Conservation (phyloP, 2,329 filamentous ascomycete species). For the Aspergillus clavatus region DNA sequence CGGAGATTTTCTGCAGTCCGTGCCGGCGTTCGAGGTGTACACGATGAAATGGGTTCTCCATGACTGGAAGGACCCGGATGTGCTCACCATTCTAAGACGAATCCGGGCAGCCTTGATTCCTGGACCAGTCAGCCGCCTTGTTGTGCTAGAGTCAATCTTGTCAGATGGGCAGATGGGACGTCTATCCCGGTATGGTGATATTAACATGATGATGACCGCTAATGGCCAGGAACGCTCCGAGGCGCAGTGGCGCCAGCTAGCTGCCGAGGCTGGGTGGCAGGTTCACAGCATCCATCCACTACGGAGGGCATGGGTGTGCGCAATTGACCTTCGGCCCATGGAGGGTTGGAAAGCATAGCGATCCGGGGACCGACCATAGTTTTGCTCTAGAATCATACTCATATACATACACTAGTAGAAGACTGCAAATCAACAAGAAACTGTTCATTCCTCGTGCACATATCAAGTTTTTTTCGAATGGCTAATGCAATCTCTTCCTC, state of each 20-base stretch:
- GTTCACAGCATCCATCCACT: neutral
- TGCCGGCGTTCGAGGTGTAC: slow-evolving; percentile 31
- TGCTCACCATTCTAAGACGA: slow-evolving; percentile 24
- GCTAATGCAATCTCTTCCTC: neutral
- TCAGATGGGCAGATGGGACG: slow-evolving; percentile 24
- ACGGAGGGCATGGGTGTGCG: neutral
- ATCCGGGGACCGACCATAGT: neutral
- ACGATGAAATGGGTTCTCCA: slow-evolving; percentile 43
- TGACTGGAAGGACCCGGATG: slow-evolving; percentile 38
- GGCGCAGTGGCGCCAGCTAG: neutral
- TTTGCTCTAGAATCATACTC: neutral
- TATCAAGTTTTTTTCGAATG: too few species aligned
- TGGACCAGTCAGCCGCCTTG: slow-evolving; percentile 1
- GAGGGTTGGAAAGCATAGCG: neutral
- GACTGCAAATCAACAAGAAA: neutral
- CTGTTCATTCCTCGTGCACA: too few species aligned
- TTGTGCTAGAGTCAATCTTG: slow-evolving; percentile 22
- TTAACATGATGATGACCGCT: slow-evolving; percentile 41
- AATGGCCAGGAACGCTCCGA: slow-evolving; percentile 30
- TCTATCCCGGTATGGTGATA: slow-evolving; percentile 37
- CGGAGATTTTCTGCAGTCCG: slow-evolving; percentile 37
- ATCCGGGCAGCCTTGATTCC: slow-evolving; percentile 22
- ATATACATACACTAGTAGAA: neutral
- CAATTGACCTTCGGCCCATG: neutral
- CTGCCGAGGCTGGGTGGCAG: neutral